These are phyloP conservation scores for Lolium multiflorum DNA, from an alignment of 176 grass and related monocot genomes.

Conservation along the genomic window DNA sequence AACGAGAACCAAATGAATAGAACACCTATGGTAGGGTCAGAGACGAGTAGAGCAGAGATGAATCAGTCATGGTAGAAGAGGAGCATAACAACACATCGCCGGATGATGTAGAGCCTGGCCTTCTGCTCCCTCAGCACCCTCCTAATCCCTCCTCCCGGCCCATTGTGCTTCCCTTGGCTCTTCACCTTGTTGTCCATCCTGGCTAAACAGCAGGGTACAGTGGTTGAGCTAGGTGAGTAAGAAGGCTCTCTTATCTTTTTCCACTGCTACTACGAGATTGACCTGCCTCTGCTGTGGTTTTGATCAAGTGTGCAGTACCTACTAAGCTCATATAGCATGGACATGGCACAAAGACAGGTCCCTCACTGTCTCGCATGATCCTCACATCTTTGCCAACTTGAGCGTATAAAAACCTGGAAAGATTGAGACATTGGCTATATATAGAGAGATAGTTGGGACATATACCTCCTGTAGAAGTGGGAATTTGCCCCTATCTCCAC, in stretches of 20 bases:
- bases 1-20: constrained; percentile 18
- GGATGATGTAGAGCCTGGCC: constrained; percentile 60
- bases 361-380: not conserved
- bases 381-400: constrained; percentile 15
- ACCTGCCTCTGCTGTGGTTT: constrained; percentile 44
- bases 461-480: not conserved
- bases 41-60: not conserved
- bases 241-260: constrained; percentile 1
- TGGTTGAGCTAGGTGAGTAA: not conserved
- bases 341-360: not conserved
- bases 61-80: constrained; percentile 65
- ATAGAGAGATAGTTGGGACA: not conserved
- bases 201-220: not conserved
- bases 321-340: constrained; percentile 43
- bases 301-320: constrained; percentile 25
- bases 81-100: constrained; percentile 63
- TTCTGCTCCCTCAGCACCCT: constrained; percentile 56
- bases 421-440: no score
- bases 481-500: not conserved
- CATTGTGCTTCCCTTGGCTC: constrained; percentile 42
- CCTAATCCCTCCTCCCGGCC: constrained; percentile 43
- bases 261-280: not conserved
- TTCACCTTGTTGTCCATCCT: constrained; percentile 42
- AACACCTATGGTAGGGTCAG: constrained; percentile 25
- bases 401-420: not conserved